Evolutionary conservation across 2,329 filamentous ascomycete species (phyloP).

Genomic region (Pyrenophora tritici-repentis): DNA sequence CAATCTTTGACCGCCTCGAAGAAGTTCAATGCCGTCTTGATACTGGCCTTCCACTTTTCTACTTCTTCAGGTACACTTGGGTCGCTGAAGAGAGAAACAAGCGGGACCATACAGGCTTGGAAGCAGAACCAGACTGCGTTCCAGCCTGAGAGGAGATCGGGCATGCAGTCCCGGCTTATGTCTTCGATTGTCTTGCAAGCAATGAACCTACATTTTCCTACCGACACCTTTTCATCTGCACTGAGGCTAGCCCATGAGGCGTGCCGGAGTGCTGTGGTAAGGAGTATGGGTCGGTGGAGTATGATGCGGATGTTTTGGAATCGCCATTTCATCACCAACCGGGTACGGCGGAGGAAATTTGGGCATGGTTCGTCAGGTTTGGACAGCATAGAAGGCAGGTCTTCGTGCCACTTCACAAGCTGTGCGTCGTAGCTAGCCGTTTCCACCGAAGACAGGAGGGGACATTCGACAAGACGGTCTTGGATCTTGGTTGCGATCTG

Average conservation of each 20-base stretch:
- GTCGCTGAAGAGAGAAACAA: slow-evolving; percentile 76
- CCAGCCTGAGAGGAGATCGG: slow-evolving; percentile 79
- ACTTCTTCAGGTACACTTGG: slow-evolving; percentile 48
- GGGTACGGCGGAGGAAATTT: slow-evolving; percentile 70
- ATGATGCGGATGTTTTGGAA: slow-evolving; percentile 79
- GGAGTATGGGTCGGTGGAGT: slow-evolving; percentile 72
- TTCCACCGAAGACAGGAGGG: slow-evolving; percentile 69
- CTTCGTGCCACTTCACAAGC: slow-evolving; percentile 73
- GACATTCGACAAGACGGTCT: slow-evolving; percentile 72
- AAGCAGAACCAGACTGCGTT: slow-evolving; percentile 83
- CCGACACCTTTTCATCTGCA: slow-evolving; percentile 69
- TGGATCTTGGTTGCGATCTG: slow-evolving; percentile 79
- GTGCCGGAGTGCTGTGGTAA: slow-evolving; percentile 63
- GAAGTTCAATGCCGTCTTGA: slow-evolving; percentile 51
- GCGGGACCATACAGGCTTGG: slow-evolving; percentile 77
- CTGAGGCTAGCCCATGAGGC: slow-evolving; percentile 58
- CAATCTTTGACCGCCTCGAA: slow-evolving; percentile 51
- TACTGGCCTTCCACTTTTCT: slow-evolving; percentile 49
- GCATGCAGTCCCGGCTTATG: slow-evolving; percentile 70
- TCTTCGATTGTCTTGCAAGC: slow-evolving; percentile 74
- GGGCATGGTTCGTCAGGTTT: slow-evolving; percentile 65
- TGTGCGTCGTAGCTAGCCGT: slow-evolving; percentile 69
- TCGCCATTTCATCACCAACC: slow-evolving; percentile 80
- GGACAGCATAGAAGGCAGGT: slow-evolving; percentile 61
- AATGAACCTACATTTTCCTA: slow-evolving; percentile 70